Conservation (phyloP, 192 early-diverging fungal species). For the Globomyces pollinis-pini region DNA sequence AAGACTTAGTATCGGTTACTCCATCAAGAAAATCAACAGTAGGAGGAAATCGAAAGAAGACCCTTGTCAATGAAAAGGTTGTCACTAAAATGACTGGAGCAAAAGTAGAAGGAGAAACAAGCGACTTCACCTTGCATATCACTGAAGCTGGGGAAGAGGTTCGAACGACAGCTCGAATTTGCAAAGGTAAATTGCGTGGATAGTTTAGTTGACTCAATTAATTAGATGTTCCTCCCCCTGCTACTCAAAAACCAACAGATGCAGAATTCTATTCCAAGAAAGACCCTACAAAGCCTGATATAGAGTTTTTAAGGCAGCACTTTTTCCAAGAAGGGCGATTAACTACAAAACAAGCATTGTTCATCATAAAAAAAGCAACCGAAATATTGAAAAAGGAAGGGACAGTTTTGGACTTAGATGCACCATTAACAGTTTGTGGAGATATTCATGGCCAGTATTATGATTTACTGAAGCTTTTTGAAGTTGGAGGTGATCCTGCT, state of each 20-base stretch:
- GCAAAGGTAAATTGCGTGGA: slow-evolving; percentile 59
- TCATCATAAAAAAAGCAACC: slow-evolving; percentile 76
- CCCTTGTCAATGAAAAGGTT: slow-evolving; percentile 9
- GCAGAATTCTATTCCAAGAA: slow-evolving; percentile 63
- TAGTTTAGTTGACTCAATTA: too few relatives aligned
- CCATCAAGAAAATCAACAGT: slow-evolving; percentile 5
- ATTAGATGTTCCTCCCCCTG: slow-evolving; percentile 51
- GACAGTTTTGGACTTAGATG: slow-evolving; percentile 79
- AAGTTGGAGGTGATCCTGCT: slow-evolving; percentile 89
- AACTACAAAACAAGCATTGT: slow-evolving; percentile 83
- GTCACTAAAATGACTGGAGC: slow-evolving; percentile 6
- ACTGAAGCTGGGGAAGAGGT: slow-evolving; percentile 66
- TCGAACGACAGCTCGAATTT: slow-evolving; percentile 62
- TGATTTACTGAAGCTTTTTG: slow-evolving; percentile 96
- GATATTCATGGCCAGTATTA: slow-evolving; percentile 98
- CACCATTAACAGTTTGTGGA: slow-evolving; percentile 95
- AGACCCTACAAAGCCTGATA: slow-evolving; percentile 66
- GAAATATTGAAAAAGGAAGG: slow-evolving; percentile 72
- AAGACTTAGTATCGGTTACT: neutral
- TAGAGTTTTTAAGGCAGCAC: slow-evolving; percentile 79
- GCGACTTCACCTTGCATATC: slow-evolving; percentile 73
- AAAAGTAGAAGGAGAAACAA: slow-evolving; percentile 25
- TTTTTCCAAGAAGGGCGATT: slow-evolving; percentile 90
- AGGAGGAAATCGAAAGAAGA: slow-evolving; percentile 2
- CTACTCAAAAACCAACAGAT: slow-evolving; percentile 43